Evolutionary conservation across 2,329 filamentous ascomycete species (phyloP).

Genomic region (Trichophyton equinum): DNA sequence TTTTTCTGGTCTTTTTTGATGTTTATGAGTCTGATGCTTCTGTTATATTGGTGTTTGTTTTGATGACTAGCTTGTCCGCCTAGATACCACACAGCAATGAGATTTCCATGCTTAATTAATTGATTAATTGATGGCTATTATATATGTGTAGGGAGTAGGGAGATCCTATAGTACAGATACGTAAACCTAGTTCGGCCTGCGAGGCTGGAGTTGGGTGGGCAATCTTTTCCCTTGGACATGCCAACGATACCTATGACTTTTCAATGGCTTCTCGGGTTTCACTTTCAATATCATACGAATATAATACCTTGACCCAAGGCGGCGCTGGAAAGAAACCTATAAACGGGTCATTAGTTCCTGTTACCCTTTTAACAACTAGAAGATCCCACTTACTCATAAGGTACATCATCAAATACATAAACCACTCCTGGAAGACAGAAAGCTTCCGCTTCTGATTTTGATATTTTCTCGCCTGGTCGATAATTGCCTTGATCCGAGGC

Average conservation of each 20-base stretch:
- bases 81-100: constrained; percentile 1
- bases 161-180: neutral
- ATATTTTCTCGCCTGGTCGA: constrained; percentile 22
- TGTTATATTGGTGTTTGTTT: neutral
- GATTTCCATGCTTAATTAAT: neutral
- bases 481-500: constrained; percentile 24
- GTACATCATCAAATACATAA: constrained; percentile 29
- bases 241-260: neutral
- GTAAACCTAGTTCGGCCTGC: no score
- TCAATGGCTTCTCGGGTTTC: constrained; percentile 8
- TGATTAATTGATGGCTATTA: neutral
- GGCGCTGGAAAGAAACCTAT: constrained; percentile 11
- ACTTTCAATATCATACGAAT: constrained; percentile 12
- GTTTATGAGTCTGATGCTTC: neutral
- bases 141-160: neutral
- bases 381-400: constrained; percentile 19
- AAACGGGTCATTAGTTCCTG: neutral
- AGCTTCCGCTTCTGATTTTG: constrained; percentile 27
- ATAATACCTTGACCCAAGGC: constrained; percentile 9
- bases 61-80: neutral
- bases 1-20: neutral
- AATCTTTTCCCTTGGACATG: neutral
- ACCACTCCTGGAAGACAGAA: constrained; percentile 23
- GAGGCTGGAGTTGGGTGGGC: neutral
- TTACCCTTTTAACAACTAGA: neutral